These are phyloP conservation scores for Murraya koenigii DNA, from an alignment of 345 rosid genomes.

Conservation along the genomic window DNA sequence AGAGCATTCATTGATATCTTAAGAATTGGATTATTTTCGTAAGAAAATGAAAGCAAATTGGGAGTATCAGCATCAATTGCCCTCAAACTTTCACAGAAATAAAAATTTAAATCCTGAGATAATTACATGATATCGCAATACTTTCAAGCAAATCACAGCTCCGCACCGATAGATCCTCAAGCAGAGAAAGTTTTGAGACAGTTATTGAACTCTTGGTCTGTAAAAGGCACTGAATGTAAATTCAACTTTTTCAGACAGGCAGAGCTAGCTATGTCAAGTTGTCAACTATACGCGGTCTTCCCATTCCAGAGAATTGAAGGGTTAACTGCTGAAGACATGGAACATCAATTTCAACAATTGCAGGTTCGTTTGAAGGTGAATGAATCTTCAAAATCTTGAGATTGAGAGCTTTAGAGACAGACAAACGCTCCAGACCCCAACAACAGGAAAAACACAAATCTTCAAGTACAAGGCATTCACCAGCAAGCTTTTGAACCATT, in stretches of 20 bases:
- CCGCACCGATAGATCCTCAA: not conserved
- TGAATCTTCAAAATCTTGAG: not conserved
- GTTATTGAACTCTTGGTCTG: not conserved
- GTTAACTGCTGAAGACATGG: not conserved
- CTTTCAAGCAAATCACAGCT: not conserved
- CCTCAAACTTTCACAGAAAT: accelerated
- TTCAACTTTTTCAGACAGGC: not conserved
- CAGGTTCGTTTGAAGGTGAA: not conserved
- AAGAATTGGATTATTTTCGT: not conserved
- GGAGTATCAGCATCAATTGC: not conserved
- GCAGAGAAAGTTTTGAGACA: not conserved
- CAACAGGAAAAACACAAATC: not conserved
- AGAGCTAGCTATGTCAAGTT: not conserved
- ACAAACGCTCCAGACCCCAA: not conserved
- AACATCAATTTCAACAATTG: not conserved
- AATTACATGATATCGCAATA: not conserved
- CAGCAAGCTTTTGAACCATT: too few species aligned
- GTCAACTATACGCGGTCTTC: not conserved
- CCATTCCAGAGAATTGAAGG: not conserved
- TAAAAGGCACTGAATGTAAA: not conserved
- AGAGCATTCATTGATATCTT: not conserved
- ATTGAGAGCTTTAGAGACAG: not conserved
- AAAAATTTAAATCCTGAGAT: not conserved
- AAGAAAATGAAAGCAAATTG: not conserved
- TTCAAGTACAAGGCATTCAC: not conserved